phyloP scores from a whole-genome alignment of 225 moss, liverwort and hornwort genomes.

The Antitrichia curtipendula region DNA sequence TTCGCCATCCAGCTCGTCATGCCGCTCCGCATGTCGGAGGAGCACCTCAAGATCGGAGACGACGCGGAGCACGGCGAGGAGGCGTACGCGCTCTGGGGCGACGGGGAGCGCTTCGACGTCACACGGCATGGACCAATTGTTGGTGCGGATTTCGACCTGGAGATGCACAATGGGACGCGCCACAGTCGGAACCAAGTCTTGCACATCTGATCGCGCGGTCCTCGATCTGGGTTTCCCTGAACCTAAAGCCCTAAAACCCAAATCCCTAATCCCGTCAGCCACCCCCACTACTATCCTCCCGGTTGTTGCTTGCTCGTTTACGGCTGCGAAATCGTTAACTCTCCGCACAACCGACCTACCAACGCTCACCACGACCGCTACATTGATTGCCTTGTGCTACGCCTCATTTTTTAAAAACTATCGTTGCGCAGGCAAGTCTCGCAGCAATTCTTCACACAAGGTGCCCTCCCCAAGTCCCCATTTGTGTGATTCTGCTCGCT shows the following conservation, averaged over 20 bases:
- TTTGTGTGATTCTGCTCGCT: background rate
- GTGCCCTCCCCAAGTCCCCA: background rate
- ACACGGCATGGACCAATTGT: background rate
- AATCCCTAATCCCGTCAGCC: background rate
- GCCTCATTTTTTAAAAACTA: background rate
- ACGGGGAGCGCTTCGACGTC: conserved; percentile 30
- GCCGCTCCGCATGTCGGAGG: conserved; percentile 30
- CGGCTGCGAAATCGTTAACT: background rate
- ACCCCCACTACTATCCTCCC: background rate
- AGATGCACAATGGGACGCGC: background rate
- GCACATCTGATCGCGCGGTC: conserved; percentile 1
- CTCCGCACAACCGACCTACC: background rate
- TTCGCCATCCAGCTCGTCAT: conserved; percentile 7
- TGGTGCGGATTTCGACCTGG: background rate
- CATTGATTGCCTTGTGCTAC: background rate
- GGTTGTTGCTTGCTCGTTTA: background rate
- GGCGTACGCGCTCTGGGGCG: conserved; percentile 44
- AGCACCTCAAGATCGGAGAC: conserved; percentile 30
- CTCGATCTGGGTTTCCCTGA: background rate
- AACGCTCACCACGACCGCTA: background rate
- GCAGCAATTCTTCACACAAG: background rate
- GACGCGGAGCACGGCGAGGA: conserved; percentile 49
- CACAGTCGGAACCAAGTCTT: background rate
- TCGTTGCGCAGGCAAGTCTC: background rate
- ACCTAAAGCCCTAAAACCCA: too few species aligned